Evolutionary conservation across 768 basidiomycete species (phyloP), one percentile per base, ranked within the genome.

Genomic region (Podaxis sp.): DNA sequence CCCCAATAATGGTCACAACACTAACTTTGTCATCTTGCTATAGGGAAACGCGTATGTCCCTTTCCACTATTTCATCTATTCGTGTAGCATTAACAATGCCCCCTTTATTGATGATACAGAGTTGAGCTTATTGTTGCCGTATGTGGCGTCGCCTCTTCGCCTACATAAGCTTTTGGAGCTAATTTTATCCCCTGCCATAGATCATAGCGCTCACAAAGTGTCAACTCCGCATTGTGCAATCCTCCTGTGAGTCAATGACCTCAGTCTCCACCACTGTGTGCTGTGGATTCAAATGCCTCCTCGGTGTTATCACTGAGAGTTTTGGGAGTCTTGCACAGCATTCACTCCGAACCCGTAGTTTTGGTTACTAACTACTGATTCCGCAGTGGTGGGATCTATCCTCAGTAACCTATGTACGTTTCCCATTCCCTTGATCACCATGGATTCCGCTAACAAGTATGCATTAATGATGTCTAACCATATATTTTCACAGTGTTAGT

Each of bases 71-170:
- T 33, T 25, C 37, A 36, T 50, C 25, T 46, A 17, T 50, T 41
- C 52, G 38, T 27, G 46, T 22, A 46, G 1, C 38, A 50, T 25
- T 56, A 27, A 60, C 66, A 57, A 63, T 64, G 50, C 46, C 17
- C 17, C 27, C 54, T 40, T 33, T 49, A 33, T 37, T 46, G 46
- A 29, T 17, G 24, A 11, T 19, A 5, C 57, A 87, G 86, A 43
- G 86, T 88, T 43, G 86, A 88, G 73, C 72, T 92, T 25, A 93
- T 94, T 40, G 86, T 94, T 60, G 86, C 91, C 63, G 91, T 93
- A 75, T 66, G 89, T 75, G 33, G 51, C 58, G 17, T 13, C 29
- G 41, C 43, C n/a, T 38, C n/a, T 1, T 17, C 51, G 41, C n/a
- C 49, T 24, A 11, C 19, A 27, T 11, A 17, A 22, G 38, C 15